Evolutionary conservation across 2,329 filamentous ascomycete species (phyloP).

Genomic region (Salinomyces thailandicus): DNA sequence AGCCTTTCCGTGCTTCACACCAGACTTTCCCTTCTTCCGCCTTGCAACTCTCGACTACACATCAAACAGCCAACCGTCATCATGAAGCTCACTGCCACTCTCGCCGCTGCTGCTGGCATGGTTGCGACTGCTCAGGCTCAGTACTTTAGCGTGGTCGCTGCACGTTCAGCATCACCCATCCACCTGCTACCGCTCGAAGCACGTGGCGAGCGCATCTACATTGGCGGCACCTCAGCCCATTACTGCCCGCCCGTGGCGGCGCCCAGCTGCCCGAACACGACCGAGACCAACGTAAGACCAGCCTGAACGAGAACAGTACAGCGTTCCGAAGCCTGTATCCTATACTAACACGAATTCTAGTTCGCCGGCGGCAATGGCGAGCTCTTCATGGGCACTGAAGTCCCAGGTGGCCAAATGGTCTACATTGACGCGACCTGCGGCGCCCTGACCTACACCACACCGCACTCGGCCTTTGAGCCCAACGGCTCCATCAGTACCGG

Average conservation of each 20-base stretch:
- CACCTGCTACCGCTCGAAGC: constrained; percentile 20
- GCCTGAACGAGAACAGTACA: constrained; percentile 8
- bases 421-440: constrained; percentile 21
- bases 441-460: constrained; percentile 20
- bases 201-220: constrained; percentile 16
- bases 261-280: constrained; percentile 17
- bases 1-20: no score
- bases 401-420: constrained; percentile 17
- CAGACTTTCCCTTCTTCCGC: no score
- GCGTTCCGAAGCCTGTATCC: background rate
- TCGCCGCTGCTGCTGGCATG: constrained; percentile 11
- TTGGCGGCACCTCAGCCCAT: constrained; percentile 19
- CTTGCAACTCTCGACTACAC: no score
- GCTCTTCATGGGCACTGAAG: constrained; percentile 13
- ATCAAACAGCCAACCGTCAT: constrained; percentile 7
- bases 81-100: constrained; percentile 15
- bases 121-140: constrained; percentile 11
- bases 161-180: constrained; percentile 19
- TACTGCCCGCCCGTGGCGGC: constrained; percentile 22
- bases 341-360: background rate
- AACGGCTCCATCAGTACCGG: constrained; percentile 16
- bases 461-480: constrained; percentile 20
- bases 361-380: constrained; percentile 10
- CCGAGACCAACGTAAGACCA: constrained; percentile 8
- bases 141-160: constrained; percentile 19